Percentiles rank a stretch among this genome's conserved stretches.
Conservation (phyloP, 768 basidiomycete genomes). For the Boletus fagicola region DNA sequence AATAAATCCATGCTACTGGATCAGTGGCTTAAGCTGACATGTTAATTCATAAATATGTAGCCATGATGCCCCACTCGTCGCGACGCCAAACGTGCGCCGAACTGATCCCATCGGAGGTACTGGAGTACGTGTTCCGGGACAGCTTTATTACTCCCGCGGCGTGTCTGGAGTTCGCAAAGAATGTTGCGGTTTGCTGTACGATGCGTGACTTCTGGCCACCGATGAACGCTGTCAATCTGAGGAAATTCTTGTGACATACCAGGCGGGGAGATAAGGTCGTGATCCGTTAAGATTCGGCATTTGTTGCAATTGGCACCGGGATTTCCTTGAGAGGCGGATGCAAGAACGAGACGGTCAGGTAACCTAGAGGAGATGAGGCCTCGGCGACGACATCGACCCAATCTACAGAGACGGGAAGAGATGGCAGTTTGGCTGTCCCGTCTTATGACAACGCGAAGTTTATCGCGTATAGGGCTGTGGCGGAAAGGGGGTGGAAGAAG, state of each 20-base stretch:
- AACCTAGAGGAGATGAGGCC: constrained; percentile 1
- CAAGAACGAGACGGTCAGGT: background rate
- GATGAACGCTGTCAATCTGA: constrained; percentile 11
- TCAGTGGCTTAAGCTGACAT: background rate
- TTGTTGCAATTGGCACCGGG: background rate
- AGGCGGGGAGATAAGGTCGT: constrained; percentile 32
- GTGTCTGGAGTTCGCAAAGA: constrained; percentile 22
- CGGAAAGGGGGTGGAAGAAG: constrained; percentile 29
- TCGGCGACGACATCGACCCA: constrained; percentile 16
- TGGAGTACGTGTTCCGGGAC: constrained; percentile 11
- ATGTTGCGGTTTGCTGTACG: constrained; percentile 9
- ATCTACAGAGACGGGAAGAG: constrained; percentile 12
- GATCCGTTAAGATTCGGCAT: constrained; percentile 29
- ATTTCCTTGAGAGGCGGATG: constrained; percentile 9
- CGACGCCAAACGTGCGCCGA: background rate
- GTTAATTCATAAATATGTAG: background rate
- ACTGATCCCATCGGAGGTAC: constrained; percentile 11
- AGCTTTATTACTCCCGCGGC: constrained; percentile 29
- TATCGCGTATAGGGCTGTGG: constrained; percentile 18
- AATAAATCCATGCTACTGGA: background rate
- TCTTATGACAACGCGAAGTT: constrained; percentile 6
- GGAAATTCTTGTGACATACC: constrained; percentile 10
- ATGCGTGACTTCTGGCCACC: constrained; percentile 20
- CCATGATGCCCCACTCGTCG: background rate
- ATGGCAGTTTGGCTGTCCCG: background rate